Conservation (phyloP, 495 filamentous ascomycete species). For the Parachaetomium inaequale region DNA sequence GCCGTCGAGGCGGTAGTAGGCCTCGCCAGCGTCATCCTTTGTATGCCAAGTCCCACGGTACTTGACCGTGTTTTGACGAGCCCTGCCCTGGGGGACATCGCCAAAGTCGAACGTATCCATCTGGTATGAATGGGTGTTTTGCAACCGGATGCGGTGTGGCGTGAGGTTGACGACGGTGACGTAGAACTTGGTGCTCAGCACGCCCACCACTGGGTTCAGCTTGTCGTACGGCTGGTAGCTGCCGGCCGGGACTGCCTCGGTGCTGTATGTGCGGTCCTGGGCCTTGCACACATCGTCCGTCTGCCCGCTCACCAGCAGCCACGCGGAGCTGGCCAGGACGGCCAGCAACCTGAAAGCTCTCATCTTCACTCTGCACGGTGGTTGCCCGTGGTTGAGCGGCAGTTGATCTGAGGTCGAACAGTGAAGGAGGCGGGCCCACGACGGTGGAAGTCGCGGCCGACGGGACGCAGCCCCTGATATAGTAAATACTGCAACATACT, state of each 20-base stretch:
- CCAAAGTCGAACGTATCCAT: conserved; percentile 28
- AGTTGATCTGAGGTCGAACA: not conserved
- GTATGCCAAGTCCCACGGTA: conserved; percentile 16
- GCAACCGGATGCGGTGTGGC: conserved; percentile 32
- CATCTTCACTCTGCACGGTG: not conserved
- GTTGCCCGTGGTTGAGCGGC: not conserved
- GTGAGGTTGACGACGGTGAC: conserved; percentile 34
- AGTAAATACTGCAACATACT: not conserved
- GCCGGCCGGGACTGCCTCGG: conserved; percentile 19
- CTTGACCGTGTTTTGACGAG: conserved; percentile 29
- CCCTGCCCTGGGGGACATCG: conserved; percentile 18
- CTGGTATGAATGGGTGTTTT: conserved; percentile 29
- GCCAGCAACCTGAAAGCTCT: conserved; percentile 9
- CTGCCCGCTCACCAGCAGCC: conserved; percentile 11
- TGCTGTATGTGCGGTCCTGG: conserved; percentile 24
- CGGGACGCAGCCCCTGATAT: conserved; percentile 3
- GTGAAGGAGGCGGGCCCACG: not conserved
- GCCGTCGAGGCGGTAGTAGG: conserved; percentile 29
- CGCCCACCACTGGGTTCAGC: conserved; percentile 10
- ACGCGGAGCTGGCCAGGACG: conserved; percentile 16
- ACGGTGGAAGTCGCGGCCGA: not conserved
- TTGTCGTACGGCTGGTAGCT: conserved; percentile 16
- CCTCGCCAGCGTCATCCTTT: conserved; percentile 30
- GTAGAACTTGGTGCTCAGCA: conserved; percentile 24
- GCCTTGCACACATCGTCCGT: conserved; percentile 14